Percentiles rank a stretch among this genome's conserved stretches.
phyloP scores from a whole-genome alignment of 176 grass and related monocot genomes.

The Oryza australiensis region DNA sequence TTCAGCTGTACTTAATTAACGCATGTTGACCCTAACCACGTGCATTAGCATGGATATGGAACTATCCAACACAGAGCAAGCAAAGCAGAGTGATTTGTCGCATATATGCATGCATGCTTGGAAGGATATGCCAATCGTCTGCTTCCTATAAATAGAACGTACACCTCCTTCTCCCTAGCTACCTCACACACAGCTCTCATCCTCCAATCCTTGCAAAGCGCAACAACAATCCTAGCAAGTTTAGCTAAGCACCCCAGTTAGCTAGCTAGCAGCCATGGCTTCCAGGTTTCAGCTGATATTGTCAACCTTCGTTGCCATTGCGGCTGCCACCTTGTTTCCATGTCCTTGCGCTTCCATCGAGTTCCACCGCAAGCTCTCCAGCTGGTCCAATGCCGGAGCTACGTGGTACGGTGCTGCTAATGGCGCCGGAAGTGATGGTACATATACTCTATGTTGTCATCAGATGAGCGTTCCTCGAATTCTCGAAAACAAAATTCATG shows the following conservation, averaged over 20 bases:
- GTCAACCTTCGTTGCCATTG: neutral
- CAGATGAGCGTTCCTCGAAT: neutral
- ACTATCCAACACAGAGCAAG: conserved; percentile 6
- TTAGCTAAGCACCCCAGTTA: neutral
- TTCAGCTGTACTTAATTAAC: neutral
- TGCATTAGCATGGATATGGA: conserved; percentile 10
- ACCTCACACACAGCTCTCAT: neutral
- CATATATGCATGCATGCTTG: conserved; percentile 1
- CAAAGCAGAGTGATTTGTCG: neutral
- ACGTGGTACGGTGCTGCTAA: conserved; percentile 71
- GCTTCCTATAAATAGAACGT: conserved; percentile 61
- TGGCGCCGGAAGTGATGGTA: conserved; percentile 82
- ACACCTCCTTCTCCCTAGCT: neutral
- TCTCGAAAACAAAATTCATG: neutral
- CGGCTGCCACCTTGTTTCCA: conserved; percentile 1
- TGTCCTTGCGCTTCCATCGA: conserved; percentile 30
- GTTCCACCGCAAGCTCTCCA: conserved; percentile 57
- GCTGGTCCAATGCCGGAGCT: conserved; percentile 48
- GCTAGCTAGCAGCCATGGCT: conserved; percentile 31
- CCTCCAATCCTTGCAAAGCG: conserved; percentile 10
- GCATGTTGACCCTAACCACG: conserved; percentile 36
- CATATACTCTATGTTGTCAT: neutral
- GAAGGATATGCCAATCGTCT: conserved; percentile 2
- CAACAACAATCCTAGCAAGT: neutral
- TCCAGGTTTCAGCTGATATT: conserved; percentile 21